Percentiles rank a stretch among this genome's conserved stretches.
Conservation (phyloP, 2,329 filamentous ascomycete species). For the Hymenoscyphus fructigenus region DNA sequence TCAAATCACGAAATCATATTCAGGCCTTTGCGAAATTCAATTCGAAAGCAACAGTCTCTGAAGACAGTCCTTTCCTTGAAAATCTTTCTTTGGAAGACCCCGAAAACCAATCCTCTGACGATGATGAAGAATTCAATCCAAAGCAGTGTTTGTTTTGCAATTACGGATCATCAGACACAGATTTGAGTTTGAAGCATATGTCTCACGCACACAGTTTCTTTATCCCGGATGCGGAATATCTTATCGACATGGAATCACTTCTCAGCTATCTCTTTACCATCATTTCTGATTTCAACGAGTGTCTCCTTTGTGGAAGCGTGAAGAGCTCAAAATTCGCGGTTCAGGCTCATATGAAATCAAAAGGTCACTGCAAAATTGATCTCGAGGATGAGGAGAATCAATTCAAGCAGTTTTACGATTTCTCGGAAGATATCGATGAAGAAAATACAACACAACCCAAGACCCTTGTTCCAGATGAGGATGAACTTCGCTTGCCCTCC, state of each 20-base stretch:
- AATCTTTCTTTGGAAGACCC: not conserved
- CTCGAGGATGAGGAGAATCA: constrained; percentile 39
- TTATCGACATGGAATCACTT: constrained; percentile 50
- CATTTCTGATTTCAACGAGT: constrained; percentile 49
- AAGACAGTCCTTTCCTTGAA: not conserved
- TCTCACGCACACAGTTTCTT: constrained; percentile 47
- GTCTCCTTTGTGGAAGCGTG: constrained; percentile 48
- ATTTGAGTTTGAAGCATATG: constrained; percentile 49
- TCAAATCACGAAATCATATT: constrained; percentile 20
- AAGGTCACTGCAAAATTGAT: constrained; percentile 48
- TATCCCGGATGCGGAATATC: constrained; percentile 40
- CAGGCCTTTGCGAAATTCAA: not conserved
- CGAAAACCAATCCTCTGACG: constrained; percentile 3
- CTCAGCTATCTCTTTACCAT: constrained; percentile 49
- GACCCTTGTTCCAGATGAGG: constrained; percentile 26
- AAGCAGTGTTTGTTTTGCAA: constrained; percentile 1
- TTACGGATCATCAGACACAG: constrained; percentile 32
- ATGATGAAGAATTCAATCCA: constrained; percentile 1
- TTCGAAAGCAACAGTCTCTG: constrained; percentile 5
- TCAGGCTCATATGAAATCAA: constrained; percentile 52
- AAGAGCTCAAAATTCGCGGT: constrained; percentile 40
- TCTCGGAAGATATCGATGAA: constrained; percentile 16
- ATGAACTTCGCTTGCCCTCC: constrained; percentile 29
- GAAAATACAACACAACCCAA: constrained; percentile 17
- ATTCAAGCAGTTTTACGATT: constrained; percentile 44